Evolutionary conservation across 164 flowering plant species (phyloP).

Genomic region (Aristolochia fimbriata): DNA sequence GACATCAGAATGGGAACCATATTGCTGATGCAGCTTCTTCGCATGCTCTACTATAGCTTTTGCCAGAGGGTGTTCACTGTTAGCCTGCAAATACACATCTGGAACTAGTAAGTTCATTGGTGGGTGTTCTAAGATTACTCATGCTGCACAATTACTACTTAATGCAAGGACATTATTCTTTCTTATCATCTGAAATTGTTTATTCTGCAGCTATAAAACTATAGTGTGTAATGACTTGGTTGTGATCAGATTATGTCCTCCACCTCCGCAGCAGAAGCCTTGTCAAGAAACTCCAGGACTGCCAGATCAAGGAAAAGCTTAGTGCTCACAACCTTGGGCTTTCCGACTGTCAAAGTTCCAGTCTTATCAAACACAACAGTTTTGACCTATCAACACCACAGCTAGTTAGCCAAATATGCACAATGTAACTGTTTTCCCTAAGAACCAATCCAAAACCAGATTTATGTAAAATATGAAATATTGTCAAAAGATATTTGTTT

Average conservation of each 20-base stretch:
- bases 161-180: neutral
- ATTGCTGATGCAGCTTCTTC: slow-evolving; percentile 43
- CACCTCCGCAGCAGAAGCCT: slow-evolving; percentile 77
- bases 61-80: slow-evolving; percentile 95
- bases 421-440: neutral
- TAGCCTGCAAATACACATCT: slow-evolving; percentile 33
- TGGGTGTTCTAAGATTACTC: neutral
- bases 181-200: neutral
- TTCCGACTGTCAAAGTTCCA: slow-evolving; percentile 84
- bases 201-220: neutral
- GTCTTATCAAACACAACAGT: slow-evolving; percentile 87
- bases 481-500: too few relatives aligned
- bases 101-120: neutral
- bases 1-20: slow-evolving; percentile 28
- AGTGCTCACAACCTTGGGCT: slow-evolving; percentile 74
- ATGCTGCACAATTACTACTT: neutral
- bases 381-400: slow-evolving; percentile 48
- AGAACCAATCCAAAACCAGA: neutral
- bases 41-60: slow-evolving; percentile 75
- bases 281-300: slow-evolving; percentile 63
- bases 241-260: neutral
- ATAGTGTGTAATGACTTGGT: neutral
- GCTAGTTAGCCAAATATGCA: neutral
- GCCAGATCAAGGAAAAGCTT: slow-evolving; percentile 50
- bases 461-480: neutral